Conservation (phyloP, 352 stramenopile genomes). For the Globisporangium paroecandrum region DNA sequence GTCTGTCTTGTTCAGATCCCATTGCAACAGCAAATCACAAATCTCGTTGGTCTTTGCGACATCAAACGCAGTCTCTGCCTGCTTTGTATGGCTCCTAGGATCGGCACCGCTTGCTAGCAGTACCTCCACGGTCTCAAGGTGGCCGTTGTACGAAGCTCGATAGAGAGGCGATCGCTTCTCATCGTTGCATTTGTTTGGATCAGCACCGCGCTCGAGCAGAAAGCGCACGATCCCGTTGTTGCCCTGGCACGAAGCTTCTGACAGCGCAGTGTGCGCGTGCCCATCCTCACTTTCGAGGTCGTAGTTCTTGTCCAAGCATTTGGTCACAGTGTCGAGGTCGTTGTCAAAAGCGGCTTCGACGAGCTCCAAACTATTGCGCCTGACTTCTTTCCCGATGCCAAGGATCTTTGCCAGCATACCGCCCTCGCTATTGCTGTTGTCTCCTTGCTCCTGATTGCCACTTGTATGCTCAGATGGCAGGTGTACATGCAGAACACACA, state of each 20-base stretch:
- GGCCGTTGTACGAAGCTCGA: conserved; percentile 84
- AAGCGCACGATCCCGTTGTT: conserved; percentile 63
- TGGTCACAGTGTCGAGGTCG: conserved; percentile 66
- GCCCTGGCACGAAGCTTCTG: conserved; percentile 84
- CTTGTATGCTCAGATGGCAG: conserved; percentile 14
- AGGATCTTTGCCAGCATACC: conserved; percentile 40
- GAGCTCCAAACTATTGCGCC: conserved; percentile 74
- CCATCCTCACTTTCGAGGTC: conserved; percentile 85
- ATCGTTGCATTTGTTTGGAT: conserved; percentile 88
- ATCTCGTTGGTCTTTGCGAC: conserved; percentile 79
- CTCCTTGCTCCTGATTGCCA: conserved; percentile 9
- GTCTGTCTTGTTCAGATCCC: conserved; percentile 72
- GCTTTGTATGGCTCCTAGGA: conserved; percentile 59
- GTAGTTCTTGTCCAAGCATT: conserved; percentile 83
- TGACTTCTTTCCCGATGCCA: conserved; percentile 54
- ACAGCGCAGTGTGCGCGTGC: conserved; percentile 82
- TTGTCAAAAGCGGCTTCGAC: conserved; percentile 90
- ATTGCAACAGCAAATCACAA: conserved; percentile 50
- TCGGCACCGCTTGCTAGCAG: conserved; percentile 76
- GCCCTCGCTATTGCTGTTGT: conserved; percentile 14
- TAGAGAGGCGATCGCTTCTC: conserved; percentile 80
- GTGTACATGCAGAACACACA: conserved; percentile 64
- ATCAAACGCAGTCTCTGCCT: conserved; percentile 82
- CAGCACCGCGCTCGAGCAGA: conserved; percentile 70
- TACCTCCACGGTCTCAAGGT: conserved; percentile 58